Evolutionary conservation across 192 early-diverging fungal species (phyloP).

Genomic region (Coemansia umbellata): DNA sequence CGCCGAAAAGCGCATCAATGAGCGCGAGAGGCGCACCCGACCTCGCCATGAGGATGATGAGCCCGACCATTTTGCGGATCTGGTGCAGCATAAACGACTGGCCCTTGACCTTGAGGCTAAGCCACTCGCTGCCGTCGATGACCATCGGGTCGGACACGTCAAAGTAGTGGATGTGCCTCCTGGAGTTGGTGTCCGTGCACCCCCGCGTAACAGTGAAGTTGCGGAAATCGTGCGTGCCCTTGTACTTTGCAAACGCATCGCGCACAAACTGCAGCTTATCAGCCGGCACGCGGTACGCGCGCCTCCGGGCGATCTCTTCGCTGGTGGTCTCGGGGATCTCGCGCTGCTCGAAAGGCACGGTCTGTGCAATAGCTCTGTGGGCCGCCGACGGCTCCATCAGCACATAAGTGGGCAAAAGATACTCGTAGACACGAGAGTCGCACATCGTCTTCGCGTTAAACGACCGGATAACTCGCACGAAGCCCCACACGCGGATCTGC

Average conservation of each 20-base stretch:
- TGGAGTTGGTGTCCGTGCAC: slow-evolving; percentile 71
- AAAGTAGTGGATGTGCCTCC: slow-evolving; percentile 82
- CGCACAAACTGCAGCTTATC: slow-evolving; percentile 65
- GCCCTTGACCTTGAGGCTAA: slow-evolving; percentile 87
- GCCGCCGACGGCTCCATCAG: slow-evolving; percentile 53
- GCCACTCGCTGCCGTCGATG: slow-evolving; percentile 77
- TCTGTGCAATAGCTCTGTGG: slow-evolving; percentile 38
- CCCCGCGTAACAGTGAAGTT: slow-evolving; percentile 87
- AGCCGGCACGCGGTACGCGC: slow-evolving; percentile 62
- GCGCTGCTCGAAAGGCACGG: slow-evolving; percentile 26
- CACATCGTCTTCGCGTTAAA: slow-evolving; percentile 92
- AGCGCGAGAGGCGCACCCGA: slow-evolving; percentile 64
- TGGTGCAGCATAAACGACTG: slow-evolving; percentile 99
- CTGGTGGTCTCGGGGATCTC: slow-evolving; percentile 33
- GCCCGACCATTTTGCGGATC: slow-evolving; percentile 98
- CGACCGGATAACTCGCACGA: slow-evolving; percentile 59
- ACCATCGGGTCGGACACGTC: slow-evolving; percentile 68
- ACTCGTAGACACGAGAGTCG: slow-evolving; percentile 95
- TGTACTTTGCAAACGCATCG: slow-evolving; percentile 64
- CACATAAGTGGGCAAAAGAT: slow-evolving; percentile 89
- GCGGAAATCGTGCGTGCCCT: slow-evolving; percentile 90
- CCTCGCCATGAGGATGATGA: slow-evolving; percentile 80
- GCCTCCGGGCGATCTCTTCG: slow-evolving; percentile 60
- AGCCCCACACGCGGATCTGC: slow-evolving; percentile 89
- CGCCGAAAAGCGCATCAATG: slow-evolving; percentile 62